Percentiles rank a stretch among this genome's conserved stretches.
phyloP scores from a whole-genome alignment of 2,329 filamentous ascomycete species.

The Eurotiales sp. region DNA sequence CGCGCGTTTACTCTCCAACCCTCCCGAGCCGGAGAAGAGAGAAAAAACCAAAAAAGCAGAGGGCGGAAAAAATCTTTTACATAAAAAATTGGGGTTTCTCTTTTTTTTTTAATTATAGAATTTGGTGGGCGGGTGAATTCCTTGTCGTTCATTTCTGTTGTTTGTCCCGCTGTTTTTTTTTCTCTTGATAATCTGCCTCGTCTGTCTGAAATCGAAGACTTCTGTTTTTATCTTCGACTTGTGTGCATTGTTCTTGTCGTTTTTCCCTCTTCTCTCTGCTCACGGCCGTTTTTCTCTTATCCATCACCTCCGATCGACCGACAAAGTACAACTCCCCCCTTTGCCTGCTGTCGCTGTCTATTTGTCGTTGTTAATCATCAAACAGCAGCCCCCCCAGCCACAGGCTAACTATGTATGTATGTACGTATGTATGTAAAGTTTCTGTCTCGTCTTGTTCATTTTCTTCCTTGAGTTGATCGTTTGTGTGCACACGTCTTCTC shows the following conservation, averaged over 20 bases:
- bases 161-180: neutral
- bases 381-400: neutral
- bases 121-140: conserved; percentile 6
- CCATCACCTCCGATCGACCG: neutral
- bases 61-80: too few relatives aligned
- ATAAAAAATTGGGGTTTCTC: neutral
- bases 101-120: conserved; percentile 8
- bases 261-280: neutral
- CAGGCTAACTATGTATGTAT: neutral
- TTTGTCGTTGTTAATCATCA: too few relatives aligned
- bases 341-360: neutral
- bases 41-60: too few relatives aligned
- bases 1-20: too few relatives aligned
- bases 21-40: neutral
- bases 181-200: neutral
- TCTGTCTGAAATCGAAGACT: conserved; percentile 5
- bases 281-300: neutral
- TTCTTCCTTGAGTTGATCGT: too few relatives aligned
- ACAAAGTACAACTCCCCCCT: too few relatives aligned
- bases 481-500: too few relatives aligned
- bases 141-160: neutral
- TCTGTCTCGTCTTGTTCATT: neutral
- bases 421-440: conserved; percentile 3
- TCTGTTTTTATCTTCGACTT: conserved; percentile 3
- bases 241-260: conserved; percentile 1